Evolutionary conservation across 139 green algal genomes (phyloP), one percentile per base, ranked within the genome.

Genomic region (Coccomyxa sp.): DNA sequence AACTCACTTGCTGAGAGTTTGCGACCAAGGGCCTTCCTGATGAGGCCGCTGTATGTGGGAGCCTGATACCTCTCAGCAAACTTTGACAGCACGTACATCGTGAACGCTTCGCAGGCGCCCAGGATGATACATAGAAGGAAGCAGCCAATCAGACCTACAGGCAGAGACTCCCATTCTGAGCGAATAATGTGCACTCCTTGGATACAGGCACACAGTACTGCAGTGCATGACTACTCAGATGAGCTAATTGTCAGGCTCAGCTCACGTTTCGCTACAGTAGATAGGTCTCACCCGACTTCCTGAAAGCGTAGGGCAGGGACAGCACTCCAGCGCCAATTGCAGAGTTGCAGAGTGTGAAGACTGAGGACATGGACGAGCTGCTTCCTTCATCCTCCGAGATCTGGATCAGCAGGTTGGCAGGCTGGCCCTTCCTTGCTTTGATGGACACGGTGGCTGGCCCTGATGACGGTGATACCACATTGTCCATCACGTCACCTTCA

Each of bases 271-370:
- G n/a, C n/a, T n/a, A n/a, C n/a, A n/a, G n/a, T n/a, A n/a, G n/a
- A n/a, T 24, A 68, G 0, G 34, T 40, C 33, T 69, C 33, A 88
- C 85, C 87, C 58, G 89, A 87, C 5, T 82, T 85, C 0, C 79
- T 75, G 55, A 95, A 95, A 0, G 91, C 91, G 73, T 88, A 94
- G 0, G 91, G 91, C n/a, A 95, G 75, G 0, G 85, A 89, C 50
- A 95, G 81, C 39, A 95, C 89, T 0, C 91, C 91, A 5, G 90
- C 91, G 5, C 91, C 91, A 0, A 95, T 89, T 0, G 85, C 88
- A 10, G 73, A 87, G 78, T 91, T 93, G 69, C 86, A 89, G 0
- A 92, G 76, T 0, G 83, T 91, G 34, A 86, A 80, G 2, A 86
- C 74, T 18, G 72, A 80, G 34, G 69, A 76, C 31, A 81, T 31